Conservation (phyloP, 2,329 filamentous ascomycete genomes). For the Drechslerella coelobrocha region DNA sequence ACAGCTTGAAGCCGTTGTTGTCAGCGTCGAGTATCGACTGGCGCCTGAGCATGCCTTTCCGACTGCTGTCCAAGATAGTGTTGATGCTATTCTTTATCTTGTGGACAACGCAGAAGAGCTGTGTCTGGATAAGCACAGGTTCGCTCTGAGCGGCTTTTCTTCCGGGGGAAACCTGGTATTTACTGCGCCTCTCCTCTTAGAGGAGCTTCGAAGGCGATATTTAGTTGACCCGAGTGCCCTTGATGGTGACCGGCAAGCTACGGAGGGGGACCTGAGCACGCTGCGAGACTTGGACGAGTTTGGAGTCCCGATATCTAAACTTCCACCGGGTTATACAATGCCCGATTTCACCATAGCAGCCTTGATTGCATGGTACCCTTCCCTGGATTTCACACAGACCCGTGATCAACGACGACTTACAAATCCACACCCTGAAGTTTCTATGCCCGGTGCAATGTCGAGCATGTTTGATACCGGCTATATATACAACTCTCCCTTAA, state of each 20-base stretch:
- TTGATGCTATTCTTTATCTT: conserved; percentile 69
- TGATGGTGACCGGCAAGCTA: neutral
- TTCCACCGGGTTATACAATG: conserved; percentile 19
- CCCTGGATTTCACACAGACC: conserved; percentile 67
- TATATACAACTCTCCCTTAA: conserved; percentile 63
- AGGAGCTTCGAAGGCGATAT: conserved; percentile 52
- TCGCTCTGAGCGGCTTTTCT: conserved; percentile 70
- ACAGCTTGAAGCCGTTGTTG: conserved; percentile 66
- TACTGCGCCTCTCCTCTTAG: conserved; percentile 56
- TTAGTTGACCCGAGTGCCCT: neutral
- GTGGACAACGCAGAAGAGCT: conserved; percentile 66
- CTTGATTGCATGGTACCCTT: conserved; percentile 69
- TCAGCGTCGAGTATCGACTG: conserved; percentile 72
- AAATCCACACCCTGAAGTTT: conserved; percentile 66
- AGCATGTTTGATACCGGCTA: conserved; percentile 70
- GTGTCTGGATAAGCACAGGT: conserved; percentile 64
- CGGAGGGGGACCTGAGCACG: conserved; percentile 8
- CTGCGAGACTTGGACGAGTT: conserved; percentile 36
- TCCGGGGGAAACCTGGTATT: conserved; percentile 64
- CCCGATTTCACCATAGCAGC: conserved; percentile 60
- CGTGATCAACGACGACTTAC: conserved; percentile 65
- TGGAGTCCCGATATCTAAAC: conserved; percentile 34
- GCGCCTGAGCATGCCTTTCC: conserved; percentile 71
- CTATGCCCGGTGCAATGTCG: conserved; percentile 66
- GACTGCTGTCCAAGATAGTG: conserved; percentile 70